phyloP scores from a whole-genome alignment of 2,329 filamentous ascomycete species.

The Talaromyces amestolkiae region DNA sequence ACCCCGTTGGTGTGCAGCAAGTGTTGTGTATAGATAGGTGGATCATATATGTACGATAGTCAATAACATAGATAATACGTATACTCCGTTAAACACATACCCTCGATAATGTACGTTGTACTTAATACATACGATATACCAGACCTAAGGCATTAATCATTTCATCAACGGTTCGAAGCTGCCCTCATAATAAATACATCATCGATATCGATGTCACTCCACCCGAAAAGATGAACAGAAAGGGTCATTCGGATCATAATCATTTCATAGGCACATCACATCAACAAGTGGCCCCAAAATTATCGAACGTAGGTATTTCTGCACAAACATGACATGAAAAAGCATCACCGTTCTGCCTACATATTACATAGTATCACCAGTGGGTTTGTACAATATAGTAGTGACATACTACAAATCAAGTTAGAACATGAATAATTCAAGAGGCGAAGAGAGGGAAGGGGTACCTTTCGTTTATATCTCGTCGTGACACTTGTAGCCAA shows the following conservation, averaged over 20 bases:
- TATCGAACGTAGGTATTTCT: neutral
- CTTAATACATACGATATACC: neutral
- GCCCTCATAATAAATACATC: neutral
- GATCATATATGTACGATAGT: neutral
- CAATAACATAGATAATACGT: neutral
- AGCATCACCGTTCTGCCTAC: neutral
- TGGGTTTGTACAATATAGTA: conserved; percentile 95
- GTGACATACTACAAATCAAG: conserved; percentile 75
- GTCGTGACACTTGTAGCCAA: conserved; percentile 94
- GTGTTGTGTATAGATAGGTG: conserved; percentile 6
- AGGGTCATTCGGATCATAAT: neutral
- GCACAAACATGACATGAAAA: neutral
- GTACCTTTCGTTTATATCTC: conserved; percentile 84
- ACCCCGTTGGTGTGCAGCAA: neutral
- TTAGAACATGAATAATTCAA: neutral
- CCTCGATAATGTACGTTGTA: neutral
- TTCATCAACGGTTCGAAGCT: neutral
- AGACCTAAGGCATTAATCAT: neutral
- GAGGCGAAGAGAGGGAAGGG: conserved; percentile 6
- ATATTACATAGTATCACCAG: conserved; percentile 45
- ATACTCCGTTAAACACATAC: neutral
- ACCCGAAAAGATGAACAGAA: neutral
- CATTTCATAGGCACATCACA: conserved; percentile 1
- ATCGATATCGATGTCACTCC: neutral
- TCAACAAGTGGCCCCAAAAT: neutral